Percentiles rank a stretch among this genome's conserved stretches.
phyloP scores from a whole-genome alignment of 2,329 filamentous ascomycete genomes.

The Verticillium zaregamsianum region DNA sequence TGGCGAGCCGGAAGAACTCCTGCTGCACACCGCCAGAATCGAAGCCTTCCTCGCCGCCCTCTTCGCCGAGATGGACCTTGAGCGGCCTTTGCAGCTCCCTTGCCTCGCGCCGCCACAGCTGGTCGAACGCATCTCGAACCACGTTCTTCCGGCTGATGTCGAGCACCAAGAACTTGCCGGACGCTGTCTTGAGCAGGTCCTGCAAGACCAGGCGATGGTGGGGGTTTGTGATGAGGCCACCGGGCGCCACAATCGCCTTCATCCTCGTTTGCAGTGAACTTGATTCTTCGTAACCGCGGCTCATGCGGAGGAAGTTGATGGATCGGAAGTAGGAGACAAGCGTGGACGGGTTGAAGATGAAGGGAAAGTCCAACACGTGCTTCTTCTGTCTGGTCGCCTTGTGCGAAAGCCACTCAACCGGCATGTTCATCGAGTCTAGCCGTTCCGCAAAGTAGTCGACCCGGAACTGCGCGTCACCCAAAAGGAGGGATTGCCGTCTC shows the following conservation, averaged over 20 bases:
- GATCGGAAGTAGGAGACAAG: slow-evolving; percentile 82
- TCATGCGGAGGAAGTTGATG: slow-evolving; percentile 86
- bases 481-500: slow-evolving; percentile 57
- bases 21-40: slow-evolving; percentile 95
- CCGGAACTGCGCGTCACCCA: slow-evolving; percentile 67
- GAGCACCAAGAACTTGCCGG: slow-evolving; percentile 67
- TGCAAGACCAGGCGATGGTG: slow-evolving; percentile 59
- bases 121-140: slow-evolving; percentile 73
- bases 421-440: slow-evolving; percentile 70
- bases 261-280: slow-evolving; percentile 53
- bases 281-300: slow-evolving; percentile 68
- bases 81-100: slow-evolving; percentile 79
- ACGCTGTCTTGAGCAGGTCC: slow-evolving; percentile 60
- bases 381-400: slow-evolving; percentile 56
- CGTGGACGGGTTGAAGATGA: slow-evolving; percentile 68
- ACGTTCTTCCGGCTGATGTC: slow-evolving; percentile 64
- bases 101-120: slow-evolving; percentile 82
- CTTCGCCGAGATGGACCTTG: slow-evolving; percentile 82
- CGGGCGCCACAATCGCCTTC: slow-evolving; percentile 49
- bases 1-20: slow-evolving; percentile 86
- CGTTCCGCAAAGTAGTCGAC: slow-evolving; percentile 73
- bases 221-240: slow-evolving; percentile 50
- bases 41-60: slow-evolving; percentile 79
- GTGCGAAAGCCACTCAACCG: slow-evolving; percentile 65
- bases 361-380: slow-evolving; percentile 77